Evolutionary conservation across 2,329 filamentous ascomycete species (phyloP).

Genomic region (Hirsutella thompsonii): DNA sequence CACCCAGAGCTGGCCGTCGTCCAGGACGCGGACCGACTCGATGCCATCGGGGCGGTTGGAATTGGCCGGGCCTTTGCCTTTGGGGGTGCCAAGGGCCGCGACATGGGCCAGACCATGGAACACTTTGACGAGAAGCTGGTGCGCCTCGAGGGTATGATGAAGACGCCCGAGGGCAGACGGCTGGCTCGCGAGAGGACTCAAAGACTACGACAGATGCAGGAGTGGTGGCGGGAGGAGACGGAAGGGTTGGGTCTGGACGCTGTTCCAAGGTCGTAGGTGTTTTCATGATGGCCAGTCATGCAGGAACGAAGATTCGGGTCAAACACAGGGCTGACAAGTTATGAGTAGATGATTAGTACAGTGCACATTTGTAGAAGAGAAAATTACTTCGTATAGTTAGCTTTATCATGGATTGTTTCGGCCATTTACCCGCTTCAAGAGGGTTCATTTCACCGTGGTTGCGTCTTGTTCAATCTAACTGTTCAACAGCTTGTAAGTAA

Average conservation of each 20-base stretch:
- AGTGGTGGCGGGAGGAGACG: constrained; percentile 46
- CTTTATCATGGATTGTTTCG: no score
- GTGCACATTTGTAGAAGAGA: no score
- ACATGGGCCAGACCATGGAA: constrained; percentile 51
- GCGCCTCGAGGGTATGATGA: constrained; percentile 50
- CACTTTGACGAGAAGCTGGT: constrained; percentile 72
- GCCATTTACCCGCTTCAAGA: no score
- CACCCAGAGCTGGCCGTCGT: constrained; percentile 60
- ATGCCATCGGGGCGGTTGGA: constrained; percentile 78
- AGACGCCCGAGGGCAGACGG: constrained; percentile 41
- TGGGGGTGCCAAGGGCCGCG: constrained; percentile 49
- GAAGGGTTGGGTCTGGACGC: constrained; percentile 4
- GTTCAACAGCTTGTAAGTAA: no score
- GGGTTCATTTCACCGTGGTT: no score
- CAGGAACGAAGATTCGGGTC: no score
- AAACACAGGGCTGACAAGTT: no score
- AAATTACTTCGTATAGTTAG: no score
- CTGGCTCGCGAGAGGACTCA: constrained; percentile 41
- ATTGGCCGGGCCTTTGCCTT: constrained; percentile 56
- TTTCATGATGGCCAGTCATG: no score
- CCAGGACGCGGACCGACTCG: constrained; percentile 86
- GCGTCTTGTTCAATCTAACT: no score
- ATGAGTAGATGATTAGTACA: no score
- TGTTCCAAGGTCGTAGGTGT: no score
- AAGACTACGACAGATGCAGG: constrained; percentile 37